Conservation (phyloP, 1,139 yeast species). For the Lodderomyces parapsilosis region DNA sequence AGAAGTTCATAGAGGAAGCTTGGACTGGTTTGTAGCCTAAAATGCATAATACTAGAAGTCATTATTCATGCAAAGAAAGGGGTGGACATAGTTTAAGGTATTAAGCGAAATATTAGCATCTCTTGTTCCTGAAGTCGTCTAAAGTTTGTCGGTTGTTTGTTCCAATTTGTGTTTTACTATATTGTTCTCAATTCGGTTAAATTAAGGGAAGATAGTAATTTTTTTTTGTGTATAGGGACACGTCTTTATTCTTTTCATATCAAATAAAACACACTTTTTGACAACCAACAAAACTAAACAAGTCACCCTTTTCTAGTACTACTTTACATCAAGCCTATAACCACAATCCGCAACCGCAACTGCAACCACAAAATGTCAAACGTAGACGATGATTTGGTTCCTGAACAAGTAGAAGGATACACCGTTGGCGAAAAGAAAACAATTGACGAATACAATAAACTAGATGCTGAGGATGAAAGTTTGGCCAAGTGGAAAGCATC, state of each 20-base stretch:
- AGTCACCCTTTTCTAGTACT: background rate
- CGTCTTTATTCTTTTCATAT: no score
- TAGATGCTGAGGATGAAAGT: constrained; percentile 91
- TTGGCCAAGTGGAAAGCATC: constrained; percentile 92
- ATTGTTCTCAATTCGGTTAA: background rate
- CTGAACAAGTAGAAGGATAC: constrained; percentile 67
- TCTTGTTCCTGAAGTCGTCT: no score
- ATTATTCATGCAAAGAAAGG: no score
- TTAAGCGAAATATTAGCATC: no score
- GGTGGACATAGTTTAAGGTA: no score
- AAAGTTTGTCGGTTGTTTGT: background rate
- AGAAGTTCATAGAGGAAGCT: no score
- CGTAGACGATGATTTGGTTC: constrained; percentile 57
- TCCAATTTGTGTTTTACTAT: background rate
- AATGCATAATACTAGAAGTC: no score
- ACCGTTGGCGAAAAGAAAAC: constrained; percentile 84
- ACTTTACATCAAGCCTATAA: no score
- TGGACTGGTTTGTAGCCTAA: no score
- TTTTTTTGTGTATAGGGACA: background rate
- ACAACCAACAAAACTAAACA: no score
- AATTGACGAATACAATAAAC: constrained; percentile 74
- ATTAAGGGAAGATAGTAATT: background rate
- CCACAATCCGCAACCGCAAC: constrained; percentile 3
- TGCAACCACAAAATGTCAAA: constrained; percentile 11
- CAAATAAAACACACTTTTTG: no score